These are phyloP conservation scores for Xylaria arbuscula DNA, from an alignment of 2,329 filamentous ascomycete genomes.

Conservation along the genomic window DNA sequence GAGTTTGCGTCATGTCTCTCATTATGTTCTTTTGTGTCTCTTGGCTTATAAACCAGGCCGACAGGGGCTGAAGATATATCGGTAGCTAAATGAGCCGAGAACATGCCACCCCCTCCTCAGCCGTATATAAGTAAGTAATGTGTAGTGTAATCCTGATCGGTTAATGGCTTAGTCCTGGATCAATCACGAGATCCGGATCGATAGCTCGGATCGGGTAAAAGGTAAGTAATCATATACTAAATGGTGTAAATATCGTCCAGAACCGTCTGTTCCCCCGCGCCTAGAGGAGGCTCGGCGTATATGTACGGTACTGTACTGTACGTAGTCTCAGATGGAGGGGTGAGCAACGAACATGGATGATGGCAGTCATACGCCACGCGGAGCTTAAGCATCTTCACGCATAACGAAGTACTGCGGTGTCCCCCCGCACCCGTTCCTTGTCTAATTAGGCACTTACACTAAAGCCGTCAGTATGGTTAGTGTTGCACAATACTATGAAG, in stretches of 20 bases:
- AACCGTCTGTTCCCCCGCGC: slow-evolving; percentile 21
- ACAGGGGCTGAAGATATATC: neutral
- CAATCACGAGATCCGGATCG: slow-evolving; percentile 27
- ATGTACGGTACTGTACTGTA: neutral
- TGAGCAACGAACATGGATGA: slow-evolving; percentile 22
- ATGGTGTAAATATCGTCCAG: neutral
- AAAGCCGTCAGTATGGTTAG: neutral
- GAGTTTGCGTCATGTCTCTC: neutral
- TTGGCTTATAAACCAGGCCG: neutral
- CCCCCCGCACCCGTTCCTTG: slow-evolving; percentile 1
- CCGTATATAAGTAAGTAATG: neutral
- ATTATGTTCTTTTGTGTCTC: neutral
- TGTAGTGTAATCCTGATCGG: slow-evolving; percentile 18
- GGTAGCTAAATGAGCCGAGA: slow-evolving; percentile 3
- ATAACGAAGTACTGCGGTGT: neutral
- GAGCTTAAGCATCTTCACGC: slow-evolving; percentile 26
- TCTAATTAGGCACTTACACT: neutral
- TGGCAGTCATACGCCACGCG: slow-evolving; percentile 17
- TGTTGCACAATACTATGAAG: slow-evolving; percentile 8
- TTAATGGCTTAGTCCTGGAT: slow-evolving; percentile 5
- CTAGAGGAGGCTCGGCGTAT: neutral
- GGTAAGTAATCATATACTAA: slow-evolving; percentile 6
- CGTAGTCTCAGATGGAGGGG: neutral
- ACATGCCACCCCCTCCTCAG: neutral
- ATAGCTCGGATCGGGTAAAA: slow-evolving; percentile 23